phyloP scores from a whole-genome alignment of 768 basidiomycete genomes.

The Amanita brunnescens region DNA sequence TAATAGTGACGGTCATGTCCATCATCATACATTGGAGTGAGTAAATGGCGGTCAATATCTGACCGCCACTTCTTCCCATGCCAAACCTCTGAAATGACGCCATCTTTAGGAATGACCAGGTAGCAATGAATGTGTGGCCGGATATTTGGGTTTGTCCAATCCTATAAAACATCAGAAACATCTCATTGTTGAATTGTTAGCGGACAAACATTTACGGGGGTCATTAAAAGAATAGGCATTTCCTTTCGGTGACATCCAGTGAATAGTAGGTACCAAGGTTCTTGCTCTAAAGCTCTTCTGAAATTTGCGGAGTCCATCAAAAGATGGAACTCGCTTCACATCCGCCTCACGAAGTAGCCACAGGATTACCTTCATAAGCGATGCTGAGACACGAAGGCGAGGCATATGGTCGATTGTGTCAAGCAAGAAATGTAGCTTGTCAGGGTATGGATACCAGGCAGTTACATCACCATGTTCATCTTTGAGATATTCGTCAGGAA shows the following conservation, averaged over 20 bases:
- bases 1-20: constrained; percentile 14
- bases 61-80: constrained; percentile 22
- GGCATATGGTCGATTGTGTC: constrained; percentile 26
- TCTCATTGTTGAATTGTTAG: neutral
- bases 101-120: constrained; percentile 18
- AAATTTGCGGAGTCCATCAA: constrained; percentile 14
- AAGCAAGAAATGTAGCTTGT: constrained; percentile 15
- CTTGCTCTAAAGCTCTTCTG: constrained; percentile 12
- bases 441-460: constrained; percentile 10
- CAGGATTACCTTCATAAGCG: constrained; percentile 22
- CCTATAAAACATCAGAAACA: constrained; percentile 12
- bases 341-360: constrained; percentile 21
- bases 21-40: constrained; percentile 21
- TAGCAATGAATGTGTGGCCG: constrained; percentile 19
- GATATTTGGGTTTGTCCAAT: constrained; percentile 23
- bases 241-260: constrained; percentile 16
- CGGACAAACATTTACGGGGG: constrained; percentile 14
- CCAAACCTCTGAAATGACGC: constrained; percentile 22
- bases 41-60: constrained; percentile 14
- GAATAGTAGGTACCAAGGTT: constrained; percentile 14
- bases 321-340: constrained; percentile 21
- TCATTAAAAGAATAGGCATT: constrained; percentile 25
- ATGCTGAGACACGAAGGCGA: constrained; percentile 19
- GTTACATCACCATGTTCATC: neutral
- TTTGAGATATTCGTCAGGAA: neutral